Conservation (phyloP, 208 protist species). For the Trypanosoma caninum region DNA sequence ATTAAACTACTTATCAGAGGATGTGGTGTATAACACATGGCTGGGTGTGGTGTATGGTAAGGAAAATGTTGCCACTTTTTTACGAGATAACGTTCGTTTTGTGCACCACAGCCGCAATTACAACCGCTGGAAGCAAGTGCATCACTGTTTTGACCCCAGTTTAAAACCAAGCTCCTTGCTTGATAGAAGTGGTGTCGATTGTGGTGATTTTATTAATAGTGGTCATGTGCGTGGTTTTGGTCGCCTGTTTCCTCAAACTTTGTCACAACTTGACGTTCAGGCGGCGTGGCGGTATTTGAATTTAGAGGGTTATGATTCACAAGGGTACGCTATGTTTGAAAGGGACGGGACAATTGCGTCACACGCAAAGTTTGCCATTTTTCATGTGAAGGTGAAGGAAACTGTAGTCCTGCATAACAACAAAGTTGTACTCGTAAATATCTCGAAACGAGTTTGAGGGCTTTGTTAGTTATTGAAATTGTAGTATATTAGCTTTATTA, state of each 20-base stretch:
- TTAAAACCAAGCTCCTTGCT: not conserved
- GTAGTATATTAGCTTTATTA: constrained; percentile 4
- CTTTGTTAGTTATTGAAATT: not conserved
- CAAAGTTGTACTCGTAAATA: constrained; percentile 49
- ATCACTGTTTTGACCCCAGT: constrained; percentile 53
- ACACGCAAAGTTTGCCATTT: constrained; percentile 38
- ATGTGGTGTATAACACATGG: constrained; percentile 78
- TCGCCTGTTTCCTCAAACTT: not conserved
- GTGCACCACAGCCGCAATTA: constrained; percentile 55
- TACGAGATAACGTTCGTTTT: constrained; percentile 77
- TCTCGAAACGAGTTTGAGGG: constrained; percentile 33
- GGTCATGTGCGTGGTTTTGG: no score
- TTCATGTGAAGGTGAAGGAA: constrained; percentile 50
- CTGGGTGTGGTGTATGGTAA: constrained; percentile 73
- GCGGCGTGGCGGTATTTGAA: constrained; percentile 21
- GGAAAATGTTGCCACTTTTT: constrained; percentile 67
- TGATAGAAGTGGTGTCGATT: not conserved
- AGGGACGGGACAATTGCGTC: constrained; percentile 56
- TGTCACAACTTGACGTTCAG: not conserved
- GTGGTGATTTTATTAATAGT: no score
- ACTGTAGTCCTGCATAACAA: constrained; percentile 61
- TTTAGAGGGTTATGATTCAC: constrained; percentile 57
- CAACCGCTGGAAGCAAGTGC: constrained; percentile 69
- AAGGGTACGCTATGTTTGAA: constrained; percentile 79
- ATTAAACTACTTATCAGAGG: constrained; percentile 55